Evolutionary conservation across 1,284 basidiomycete genomes (phyloP).

Genomic region (Pulchroboletus neoregius): DNA sequence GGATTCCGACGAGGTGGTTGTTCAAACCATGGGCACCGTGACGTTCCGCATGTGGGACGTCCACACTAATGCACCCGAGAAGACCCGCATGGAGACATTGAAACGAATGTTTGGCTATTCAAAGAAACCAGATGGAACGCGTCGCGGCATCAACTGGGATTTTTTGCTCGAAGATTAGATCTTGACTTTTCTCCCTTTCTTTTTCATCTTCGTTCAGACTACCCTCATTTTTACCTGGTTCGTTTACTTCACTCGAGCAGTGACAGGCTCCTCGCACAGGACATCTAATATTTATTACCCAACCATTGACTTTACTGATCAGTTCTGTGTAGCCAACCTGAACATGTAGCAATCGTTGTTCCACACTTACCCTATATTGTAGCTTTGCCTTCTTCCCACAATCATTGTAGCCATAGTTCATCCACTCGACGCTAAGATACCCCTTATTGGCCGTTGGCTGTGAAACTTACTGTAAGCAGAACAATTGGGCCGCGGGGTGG

Average conservation of each 20-base stretch:
- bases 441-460: constrained; percentile 4
- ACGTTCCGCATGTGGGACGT: constrained; percentile 78
- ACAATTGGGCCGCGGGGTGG: not conserved
- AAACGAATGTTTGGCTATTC: constrained; percentile 59
- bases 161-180: constrained; percentile 66
- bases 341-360: constrained; percentile 25
- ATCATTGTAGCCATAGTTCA: constrained; percentile 25
- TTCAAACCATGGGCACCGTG: constrained; percentile 55
- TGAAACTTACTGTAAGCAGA: not conserved
- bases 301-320: constrained; percentile 7
- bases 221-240: constrained; percentile 4
- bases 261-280: constrained; percentile 4
- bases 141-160: constrained; percentile 61
- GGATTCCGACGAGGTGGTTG: constrained; percentile 55
- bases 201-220: constrained; percentile 13
- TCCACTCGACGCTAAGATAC: constrained; percentile 1
- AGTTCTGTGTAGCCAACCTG: constrained; percentile 24
- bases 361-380: constrained; percentile 23
- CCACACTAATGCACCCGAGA: constrained; percentile 57
- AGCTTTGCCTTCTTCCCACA: constrained; percentile 10
- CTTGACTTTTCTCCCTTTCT: not conserved
- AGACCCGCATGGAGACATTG: constrained; percentile 52
- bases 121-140: constrained; percentile 49
- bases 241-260: constrained; percentile 6
- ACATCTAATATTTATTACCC: constrained; percentile 24